Percentiles rank a stretch among this genome's conserved stretches.
Evolutionary conservation across 2,329 filamentous ascomycete genomes (phyloP).

Genomic region (Fusarium sp.): DNA sequence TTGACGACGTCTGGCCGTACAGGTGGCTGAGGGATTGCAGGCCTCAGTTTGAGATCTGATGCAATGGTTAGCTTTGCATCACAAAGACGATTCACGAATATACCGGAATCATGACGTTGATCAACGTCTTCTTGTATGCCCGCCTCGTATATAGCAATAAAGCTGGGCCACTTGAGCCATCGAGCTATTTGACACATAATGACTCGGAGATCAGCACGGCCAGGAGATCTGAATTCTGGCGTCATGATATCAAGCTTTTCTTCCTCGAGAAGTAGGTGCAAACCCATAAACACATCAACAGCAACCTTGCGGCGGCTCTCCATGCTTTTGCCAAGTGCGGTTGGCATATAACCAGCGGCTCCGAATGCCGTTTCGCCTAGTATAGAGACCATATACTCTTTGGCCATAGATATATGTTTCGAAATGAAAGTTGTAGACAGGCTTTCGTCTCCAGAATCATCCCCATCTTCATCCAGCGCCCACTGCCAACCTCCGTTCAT

Average conservation of each 20-base stretch:
- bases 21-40: conserved; percentile 47
- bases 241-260: conserved; percentile 77
- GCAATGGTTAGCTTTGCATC: conserved; percentile 9
- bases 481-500: conserved; percentile 75
- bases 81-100: not conserved
- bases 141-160: conserved; percentile 60
- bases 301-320: conserved; percentile 69
- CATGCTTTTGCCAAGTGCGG: conserved; percentile 61
- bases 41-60: conserved; percentile 47
- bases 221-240: conserved; percentile 55
- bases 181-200: conserved; percentile 81
- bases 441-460: conserved; percentile 42
- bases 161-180: conserved; percentile 79
- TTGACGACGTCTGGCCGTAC: conserved; percentile 57
- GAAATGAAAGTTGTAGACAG: conserved; percentile 55
- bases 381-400: conserved; percentile 70
- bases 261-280: conserved; percentile 92
- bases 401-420: conserved; percentile 66
- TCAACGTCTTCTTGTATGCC: conserved; percentile 62
- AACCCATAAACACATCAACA: conserved; percentile 74
- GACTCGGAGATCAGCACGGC: conserved; percentile 68
- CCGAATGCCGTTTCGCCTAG: conserved; percentile 66
- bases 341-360: conserved; percentile 71
- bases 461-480: conserved; percentile 67
- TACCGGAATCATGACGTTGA: conserved; percentile 53